Evolutionary conservation across 2,329 filamentous ascomycete species (phyloP), one percentile per base, ranked within the genome.

Genomic region (Trichoderma polysporum): DNA sequence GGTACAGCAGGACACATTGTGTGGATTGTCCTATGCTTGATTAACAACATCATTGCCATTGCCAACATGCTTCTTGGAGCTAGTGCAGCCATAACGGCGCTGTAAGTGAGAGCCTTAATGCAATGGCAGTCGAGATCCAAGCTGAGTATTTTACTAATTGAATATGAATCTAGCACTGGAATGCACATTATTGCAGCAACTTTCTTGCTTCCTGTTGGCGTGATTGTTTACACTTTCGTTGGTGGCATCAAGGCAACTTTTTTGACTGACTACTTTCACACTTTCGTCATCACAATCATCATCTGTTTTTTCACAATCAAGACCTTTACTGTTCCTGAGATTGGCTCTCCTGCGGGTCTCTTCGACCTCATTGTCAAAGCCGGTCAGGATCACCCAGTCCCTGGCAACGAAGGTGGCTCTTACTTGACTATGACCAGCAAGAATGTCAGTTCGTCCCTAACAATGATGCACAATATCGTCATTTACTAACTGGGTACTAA

Each of bases 371-470:
- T 87, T 15, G 76, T 82, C 6, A 76, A 80, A 4, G 81, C 83
- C 0, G 80, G 79, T 0, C 71, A 75, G 2, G 75, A 76, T 0
- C 77, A 82, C 41, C 84, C 84, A 0, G 81, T 87, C 0, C 73
- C 76, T 0, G 85, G 84, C 0, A 87, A 87, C 41, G 75, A 84
- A 19, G 73, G 80, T n/a, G 85, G 85, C 0, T 84, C 83, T 0
- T 86, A 84, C 67, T 69, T 88, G 60, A 87, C 86, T 0, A 84
- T 88, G 83, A 85, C 81, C 0, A 85, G 83, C 2, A 82, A 84
- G 65, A 77, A 77, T 19, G 80, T 81, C 37, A 69, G 75, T 71
- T 35, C 25, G 49, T 39, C 47, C 56, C 13, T 22, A 4, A 22
- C 4, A 45, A 19, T 27, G 1, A n/a, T 15, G 7, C 13, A 4